Evolutionary conservation across 176 grass and related monocot species (phyloP).

Genomic region (Pontederia crassipes): DNA sequence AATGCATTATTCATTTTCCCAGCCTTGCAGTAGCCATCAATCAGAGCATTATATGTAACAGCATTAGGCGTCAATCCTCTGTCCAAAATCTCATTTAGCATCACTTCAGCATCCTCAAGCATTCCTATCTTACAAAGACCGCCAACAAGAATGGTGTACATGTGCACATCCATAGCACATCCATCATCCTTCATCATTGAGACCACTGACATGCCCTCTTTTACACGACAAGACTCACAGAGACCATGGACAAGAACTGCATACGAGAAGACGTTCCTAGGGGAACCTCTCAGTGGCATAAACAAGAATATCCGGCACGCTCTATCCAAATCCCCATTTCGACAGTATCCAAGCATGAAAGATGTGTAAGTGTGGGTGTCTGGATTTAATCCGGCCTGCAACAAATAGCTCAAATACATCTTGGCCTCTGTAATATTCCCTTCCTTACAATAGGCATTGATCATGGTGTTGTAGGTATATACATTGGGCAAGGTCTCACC

Average conservation of each 20-base stretch:
- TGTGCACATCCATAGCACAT: conserved; percentile 36
- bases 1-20: conserved; percentile 41
- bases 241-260: conserved; percentile 60
- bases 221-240: conserved; percentile 35
- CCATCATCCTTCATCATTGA: conserved; percentile 35
- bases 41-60: conserved; percentile 69
- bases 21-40: conserved; percentile 71
- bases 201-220: conserved; percentile 44
- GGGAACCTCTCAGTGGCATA: conserved; percentile 69
- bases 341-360: conserved; percentile 59
- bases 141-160: conserved; percentile 61
- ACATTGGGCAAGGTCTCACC: conserved; percentile 51
- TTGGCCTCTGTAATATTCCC: conserved; percentile 54
- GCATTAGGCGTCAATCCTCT: conserved; percentile 51
- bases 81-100: conserved; percentile 36
- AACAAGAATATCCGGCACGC: conserved; percentile 68
- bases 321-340: conserved; percentile 33
- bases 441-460: conserved; percentile 72
- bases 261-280: conserved; percentile 48
- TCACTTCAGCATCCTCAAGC: conserved; percentile 40
- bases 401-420: conserved; percentile 44
- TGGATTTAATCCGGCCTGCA: conserved; percentile 36
- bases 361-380: conserved; percentile 71
- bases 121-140: conserved; percentile 52
- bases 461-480: conserved; percentile 65